Evolutionary conservation across 345 rosid species (phyloP), one percentile per base, ranked within the genome.

Genomic region (Eucalyptus caleyi): DNA sequence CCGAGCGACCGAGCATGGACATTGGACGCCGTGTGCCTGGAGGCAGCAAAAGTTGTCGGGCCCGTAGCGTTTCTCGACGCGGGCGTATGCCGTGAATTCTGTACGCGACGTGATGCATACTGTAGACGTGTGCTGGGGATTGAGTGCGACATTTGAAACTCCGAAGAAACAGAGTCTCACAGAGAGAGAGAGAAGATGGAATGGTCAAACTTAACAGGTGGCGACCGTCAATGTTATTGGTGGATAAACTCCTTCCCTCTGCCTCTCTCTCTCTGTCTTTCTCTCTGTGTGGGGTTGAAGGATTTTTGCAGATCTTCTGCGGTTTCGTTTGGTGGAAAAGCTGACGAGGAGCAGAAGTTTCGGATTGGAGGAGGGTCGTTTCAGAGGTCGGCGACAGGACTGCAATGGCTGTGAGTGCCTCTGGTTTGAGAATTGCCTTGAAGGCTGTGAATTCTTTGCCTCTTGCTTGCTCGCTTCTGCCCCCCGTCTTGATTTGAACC

Each of bases 361-460:
- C 85, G 85, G 47, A 77, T 23, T 77, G 47, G 14, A 40, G 27
- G 85, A 77, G 47, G 47, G 13, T 23, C 11, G 13, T 40, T 77
- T 88, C 87, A 87, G 87, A 59, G 83, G 62, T 83, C 86, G 91
- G 90, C 59, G 81, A 56, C 37, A 87, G 89, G 86, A 53, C 86
- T 89, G 86, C 87, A 86, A 96, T 96, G 98, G 96, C 96, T 42
- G 98, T 96, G 90, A 95, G 98, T 93, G 72, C 24, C 59, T 44
- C 86, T 19, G 45, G 87, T 30, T 26, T 26, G n/a, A 34, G 44
- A 50, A 67, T 80, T 80, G 86, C 34, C 11, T 8, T 21, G n/a
- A 51, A 80, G 83, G 83, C 47, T 37, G 24, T 77, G 47, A 77
- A 37, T 77, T 40, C 13, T 16, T 77, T 6, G 85, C 47, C 30